Percentiles rank a stretch among this genome's conserved stretches.
Conservation (phyloP, 495 filamentous ascomycete genomes). For the Sporormia fimetaria region DNA sequence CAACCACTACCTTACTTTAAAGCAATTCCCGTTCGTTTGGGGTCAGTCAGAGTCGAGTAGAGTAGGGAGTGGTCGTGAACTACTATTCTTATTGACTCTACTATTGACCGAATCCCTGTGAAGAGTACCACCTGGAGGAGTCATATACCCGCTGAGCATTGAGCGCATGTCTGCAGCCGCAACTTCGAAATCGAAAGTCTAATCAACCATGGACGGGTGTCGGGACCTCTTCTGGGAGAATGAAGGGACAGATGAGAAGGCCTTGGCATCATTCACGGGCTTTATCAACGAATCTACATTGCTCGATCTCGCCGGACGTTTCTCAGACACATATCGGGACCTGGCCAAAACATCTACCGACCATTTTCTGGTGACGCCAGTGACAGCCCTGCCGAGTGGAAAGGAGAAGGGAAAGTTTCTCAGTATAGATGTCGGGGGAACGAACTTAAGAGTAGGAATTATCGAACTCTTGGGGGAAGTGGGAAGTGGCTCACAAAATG, state of each 20-base stretch:
- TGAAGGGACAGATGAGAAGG: neutral
- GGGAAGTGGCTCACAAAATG: constrained; percentile 15
- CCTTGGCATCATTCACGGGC: constrained; percentile 10
- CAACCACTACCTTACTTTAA: too few species aligned
- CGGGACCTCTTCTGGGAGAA: too few species aligned
- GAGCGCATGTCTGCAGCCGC: too few species aligned
- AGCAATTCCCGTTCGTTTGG: too few species aligned
- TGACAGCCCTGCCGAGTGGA: constrained; percentile 56
- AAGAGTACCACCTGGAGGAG: too few species aligned
- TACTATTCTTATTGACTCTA: too few species aligned
- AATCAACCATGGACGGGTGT: too few species aligned
- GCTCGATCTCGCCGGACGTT: constrained; percentile 48
- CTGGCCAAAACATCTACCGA: constrained; percentile 55
- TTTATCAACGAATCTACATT: constrained; percentile 28
- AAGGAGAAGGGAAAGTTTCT: constrained; percentile 58
- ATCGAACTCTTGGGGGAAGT: constrained; percentile 51
- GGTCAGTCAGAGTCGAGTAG: too few species aligned
- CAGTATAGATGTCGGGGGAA: constrained; percentile 72
- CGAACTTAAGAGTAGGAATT: constrained; percentile 69
- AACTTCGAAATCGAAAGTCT: too few species aligned
- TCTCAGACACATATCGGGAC: constrained; percentile 48
- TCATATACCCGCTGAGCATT: too few species aligned
- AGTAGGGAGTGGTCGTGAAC: too few species aligned
- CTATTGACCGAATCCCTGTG: too few species aligned
- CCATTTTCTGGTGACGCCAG: constrained; percentile 70